phyloP scores from a whole-genome alignment of 164 flowering plant genomes.

The Paratinospora sagittata region DNA sequence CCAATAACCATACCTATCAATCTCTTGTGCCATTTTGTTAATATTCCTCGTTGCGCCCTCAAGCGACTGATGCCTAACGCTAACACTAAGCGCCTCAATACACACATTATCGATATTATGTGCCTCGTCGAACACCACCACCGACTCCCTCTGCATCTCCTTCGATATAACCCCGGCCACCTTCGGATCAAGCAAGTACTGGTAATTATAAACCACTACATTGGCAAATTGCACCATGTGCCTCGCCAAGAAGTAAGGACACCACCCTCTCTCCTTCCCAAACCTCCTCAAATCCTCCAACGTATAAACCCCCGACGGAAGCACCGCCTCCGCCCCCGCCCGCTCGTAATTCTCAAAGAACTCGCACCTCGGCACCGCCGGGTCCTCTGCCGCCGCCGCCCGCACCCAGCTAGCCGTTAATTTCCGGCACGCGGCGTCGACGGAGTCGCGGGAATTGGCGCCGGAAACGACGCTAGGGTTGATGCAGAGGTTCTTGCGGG shows the following conservation, averaged over 20 bases:
- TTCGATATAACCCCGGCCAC: conserved; percentile 93
- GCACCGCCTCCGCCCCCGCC: conserved; percentile 50
- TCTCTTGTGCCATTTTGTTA: conserved; percentile 66
- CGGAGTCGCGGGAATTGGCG: conserved; percentile 77
- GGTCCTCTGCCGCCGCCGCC: conserved; percentile 57
- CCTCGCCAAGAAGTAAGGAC: conserved; percentile 89
- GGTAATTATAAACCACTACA: conserved; percentile 95
- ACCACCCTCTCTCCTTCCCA: conserved; percentile 92
- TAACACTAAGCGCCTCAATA: conserved; percentile 97
- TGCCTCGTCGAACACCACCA: conserved; percentile 99
- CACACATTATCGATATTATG: conserved; percentile 99
- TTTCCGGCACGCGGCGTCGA: conserved; percentile 84
- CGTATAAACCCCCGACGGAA: conserved; percentile 93
- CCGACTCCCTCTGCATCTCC: conserved; percentile 91
- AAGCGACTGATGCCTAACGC: conserved; percentile 82
- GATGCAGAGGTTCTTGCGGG: conserved; percentile 89
- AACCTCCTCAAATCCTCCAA: conserved; percentile 69
- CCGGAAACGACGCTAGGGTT: conserved; percentile 62
- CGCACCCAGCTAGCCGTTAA: conserved; percentile 94
- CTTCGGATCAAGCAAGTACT: conserved; percentile 97
- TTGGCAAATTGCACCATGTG: conserved; percentile 91
- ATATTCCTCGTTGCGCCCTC: conserved; percentile 93
- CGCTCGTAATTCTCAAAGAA: conserved; percentile 72
- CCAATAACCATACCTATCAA: conserved; percentile 54
- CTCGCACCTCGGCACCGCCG: conserved; percentile 52